Evolutionary conservation across 2,329 filamentous ascomycete species (phyloP).

Genomic region (Sarocladiaceae sp.): DNA sequence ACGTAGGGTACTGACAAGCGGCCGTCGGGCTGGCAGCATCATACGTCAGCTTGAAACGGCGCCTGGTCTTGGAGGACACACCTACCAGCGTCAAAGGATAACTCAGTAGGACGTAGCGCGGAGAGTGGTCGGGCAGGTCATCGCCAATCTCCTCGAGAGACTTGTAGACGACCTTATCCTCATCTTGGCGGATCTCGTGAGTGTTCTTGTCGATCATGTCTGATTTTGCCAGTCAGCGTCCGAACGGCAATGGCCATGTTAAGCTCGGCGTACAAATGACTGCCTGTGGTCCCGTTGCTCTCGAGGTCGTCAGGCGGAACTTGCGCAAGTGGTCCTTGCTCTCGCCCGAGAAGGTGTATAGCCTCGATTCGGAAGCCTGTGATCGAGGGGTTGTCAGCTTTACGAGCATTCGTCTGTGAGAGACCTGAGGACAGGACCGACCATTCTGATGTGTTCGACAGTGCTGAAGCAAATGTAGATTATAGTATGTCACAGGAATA

Average conservation of each 20-base stretch:
- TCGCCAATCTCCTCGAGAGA: conserved; percentile 78
- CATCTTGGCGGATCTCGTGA: conserved; percentile 82
- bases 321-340: conserved; percentile 89
- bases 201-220: conserved; percentile 88
- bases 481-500: background rate
- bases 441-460: background rate
- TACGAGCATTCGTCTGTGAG: conserved; percentile 12
- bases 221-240: no score
- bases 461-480: no score
- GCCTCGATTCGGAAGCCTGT: conserved; percentile 69
- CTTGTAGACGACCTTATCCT: conserved; percentile 72
- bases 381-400: background rate
- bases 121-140: conserved; percentile 87
- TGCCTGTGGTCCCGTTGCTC: conserved; percentile 81
- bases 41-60: conserved; percentile 12
- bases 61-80: conserved; percentile 7
- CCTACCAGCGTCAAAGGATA: conserved; percentile 83
- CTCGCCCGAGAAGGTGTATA: conserved; percentile 90
- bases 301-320: conserved; percentile 86
- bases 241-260: no score
- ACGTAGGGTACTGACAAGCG: conserved; percentile 89
- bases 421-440: background rate
- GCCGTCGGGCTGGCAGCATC: conserved; percentile 62
- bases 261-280: conserved; percentile 95
- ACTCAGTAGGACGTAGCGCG: conserved; percentile 84